Conservation (phyloP, 2,329 filamentous ascomycete genomes). For the Trichoderma breve region DNA sequence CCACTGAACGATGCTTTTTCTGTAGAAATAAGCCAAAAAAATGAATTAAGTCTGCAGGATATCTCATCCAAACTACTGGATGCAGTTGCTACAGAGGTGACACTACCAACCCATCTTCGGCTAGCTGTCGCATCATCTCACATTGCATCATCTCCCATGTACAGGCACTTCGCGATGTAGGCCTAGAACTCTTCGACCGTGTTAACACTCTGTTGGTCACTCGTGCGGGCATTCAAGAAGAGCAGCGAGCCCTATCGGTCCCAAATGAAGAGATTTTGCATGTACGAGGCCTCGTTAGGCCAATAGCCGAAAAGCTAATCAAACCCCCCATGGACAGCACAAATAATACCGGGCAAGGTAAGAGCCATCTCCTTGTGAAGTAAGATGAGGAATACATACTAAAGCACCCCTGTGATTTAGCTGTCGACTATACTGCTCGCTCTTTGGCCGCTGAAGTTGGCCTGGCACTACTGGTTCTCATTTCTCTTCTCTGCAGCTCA, state of each 20-base stretch:
- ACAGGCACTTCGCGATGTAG: constrained; percentile 2
- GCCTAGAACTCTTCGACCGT: background rate
- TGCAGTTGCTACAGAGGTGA: background rate
- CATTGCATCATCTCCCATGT: background rate
- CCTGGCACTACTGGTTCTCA: constrained; percentile 6
- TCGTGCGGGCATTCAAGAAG: background rate
- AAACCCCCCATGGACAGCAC: background rate
- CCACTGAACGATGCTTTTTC: background rate
- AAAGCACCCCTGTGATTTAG: background rate
- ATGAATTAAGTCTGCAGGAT: background rate
- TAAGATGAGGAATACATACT: too few relatives aligned
- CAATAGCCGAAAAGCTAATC: background rate
- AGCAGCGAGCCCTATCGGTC: background rate
- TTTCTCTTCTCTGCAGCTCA: background rate
- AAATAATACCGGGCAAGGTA: background rate
- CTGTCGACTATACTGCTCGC: background rate
- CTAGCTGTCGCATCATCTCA: background rate
- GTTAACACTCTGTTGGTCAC: background rate
- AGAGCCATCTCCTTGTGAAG: background rate
- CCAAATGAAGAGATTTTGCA: background rate
- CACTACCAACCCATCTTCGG: background rate
- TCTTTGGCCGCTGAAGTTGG: constrained; percentile 13
- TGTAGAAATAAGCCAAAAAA: background rate
- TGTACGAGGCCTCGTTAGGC: background rate
- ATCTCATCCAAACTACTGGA: background rate